A percentile compares a stretch with the other conserved stretches of the same genome.
Conservation (phyloP, 2,329 filamentous ascomycete genomes). For the Hirsutella minnesotensis region DNA sequence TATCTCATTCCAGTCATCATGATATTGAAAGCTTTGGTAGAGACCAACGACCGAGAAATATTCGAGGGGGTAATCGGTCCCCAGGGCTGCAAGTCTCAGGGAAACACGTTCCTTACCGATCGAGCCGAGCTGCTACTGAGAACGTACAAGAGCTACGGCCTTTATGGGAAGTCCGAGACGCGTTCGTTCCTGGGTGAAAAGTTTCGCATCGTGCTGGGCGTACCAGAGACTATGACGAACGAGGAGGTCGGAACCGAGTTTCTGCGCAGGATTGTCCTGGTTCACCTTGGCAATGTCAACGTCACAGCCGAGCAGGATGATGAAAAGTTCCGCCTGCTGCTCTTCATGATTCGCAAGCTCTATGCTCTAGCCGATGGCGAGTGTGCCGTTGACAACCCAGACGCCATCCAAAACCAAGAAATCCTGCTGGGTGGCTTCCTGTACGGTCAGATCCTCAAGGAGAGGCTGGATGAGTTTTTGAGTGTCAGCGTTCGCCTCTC, state of each 20-base stretch:
- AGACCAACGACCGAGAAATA: constrained; percentile 94
- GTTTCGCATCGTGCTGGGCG: constrained; percentile 77
- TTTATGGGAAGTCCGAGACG: constrained; percentile 74
- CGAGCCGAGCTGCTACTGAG: constrained; percentile 83
- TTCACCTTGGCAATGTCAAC: constrained; percentile 77
- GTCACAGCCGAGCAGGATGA: constrained; percentile 74
- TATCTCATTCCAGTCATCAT: constrained; percentile 94
- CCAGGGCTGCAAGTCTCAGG: constrained; percentile 60
- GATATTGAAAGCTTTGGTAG: constrained; percentile 87
- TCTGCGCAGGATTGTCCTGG: constrained; percentile 76
- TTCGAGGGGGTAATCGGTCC: constrained; percentile 85
- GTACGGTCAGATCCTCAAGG: constrained; percentile 92
- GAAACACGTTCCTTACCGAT: constrained; percentile 90
- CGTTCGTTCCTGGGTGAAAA: constrained; percentile 80
- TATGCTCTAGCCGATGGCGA: constrained; percentile 89
- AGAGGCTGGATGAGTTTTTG: constrained; percentile 83
- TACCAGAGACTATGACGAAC: constrained; percentile 73
- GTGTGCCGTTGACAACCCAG: constrained; percentile 87
- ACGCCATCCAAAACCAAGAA: constrained; percentile 94
- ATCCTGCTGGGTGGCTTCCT: constrained; percentile 86
- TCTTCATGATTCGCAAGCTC: constrained; percentile 94
- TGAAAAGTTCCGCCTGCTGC: constrained; percentile 86
- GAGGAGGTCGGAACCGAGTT: constrained; percentile 89
- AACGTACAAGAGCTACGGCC: constrained; percentile 82
- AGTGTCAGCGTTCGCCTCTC: constrained; percentile 37